phyloP scores from a whole-genome alignment of 1,139 yeast genomes.

The Komagataea norvegica region DNA sequence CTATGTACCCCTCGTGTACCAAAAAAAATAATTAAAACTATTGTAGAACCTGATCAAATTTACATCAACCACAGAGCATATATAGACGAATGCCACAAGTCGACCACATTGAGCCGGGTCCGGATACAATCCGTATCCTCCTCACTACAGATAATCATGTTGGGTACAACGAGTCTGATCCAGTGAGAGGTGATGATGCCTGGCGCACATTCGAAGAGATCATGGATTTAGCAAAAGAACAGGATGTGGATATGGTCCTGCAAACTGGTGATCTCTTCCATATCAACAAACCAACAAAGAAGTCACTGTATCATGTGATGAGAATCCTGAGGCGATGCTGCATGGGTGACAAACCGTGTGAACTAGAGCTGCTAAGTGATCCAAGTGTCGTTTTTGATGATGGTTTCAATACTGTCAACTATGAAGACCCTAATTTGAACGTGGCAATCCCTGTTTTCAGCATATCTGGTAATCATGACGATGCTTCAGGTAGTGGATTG shows the following conservation, averaged over 20 bases:
- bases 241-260: conserved; percentile 82
- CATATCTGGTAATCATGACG: conserved; percentile 96
- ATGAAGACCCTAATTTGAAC: conserved; percentile 86
- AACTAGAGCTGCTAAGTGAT: conserved; percentile 77
- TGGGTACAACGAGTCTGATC: conserved; percentile 87
- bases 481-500: conserved; percentile 84
- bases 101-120: conserved; percentile 38
- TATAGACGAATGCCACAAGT: conserved; percentile 44
- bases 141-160: conserved; percentile 96
- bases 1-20: no score
- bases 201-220: conserved; percentile 86
- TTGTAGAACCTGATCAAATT: no score
- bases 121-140: conserved; percentile 67
- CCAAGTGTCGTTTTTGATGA: conserved; percentile 57
- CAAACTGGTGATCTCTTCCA: conserved; percentile 96
- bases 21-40: no score
- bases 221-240: conserved; percentile 58
- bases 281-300: conserved; percentile 81
- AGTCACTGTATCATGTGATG: conserved; percentile 81
- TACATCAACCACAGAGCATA: no score
- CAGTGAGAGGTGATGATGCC: conserved; percentile 86
- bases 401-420: conserved; percentile 68
- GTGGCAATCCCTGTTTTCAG: conserved; percentile 91
- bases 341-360: conserved; percentile 85
- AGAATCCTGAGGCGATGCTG: conserved; percentile 66